phyloP scores from a whole-genome alignment of 2,329 filamentous ascomycete genomes.

The Hypoxylon sp. region DNA sequence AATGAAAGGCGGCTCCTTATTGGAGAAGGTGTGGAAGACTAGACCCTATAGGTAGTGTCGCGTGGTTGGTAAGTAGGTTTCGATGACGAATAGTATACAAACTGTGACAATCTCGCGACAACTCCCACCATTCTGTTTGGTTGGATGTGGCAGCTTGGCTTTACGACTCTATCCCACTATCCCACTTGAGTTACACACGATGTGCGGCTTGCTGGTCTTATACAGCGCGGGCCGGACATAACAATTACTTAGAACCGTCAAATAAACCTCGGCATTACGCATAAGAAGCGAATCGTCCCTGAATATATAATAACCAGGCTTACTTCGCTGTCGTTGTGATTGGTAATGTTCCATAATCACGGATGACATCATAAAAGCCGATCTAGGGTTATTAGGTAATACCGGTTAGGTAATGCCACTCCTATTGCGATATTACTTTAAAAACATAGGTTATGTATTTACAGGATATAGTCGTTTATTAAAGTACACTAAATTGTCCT shows the following conservation, averaged over 20 bases:
- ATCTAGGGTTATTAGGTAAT: no score
- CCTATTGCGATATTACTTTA: no score
- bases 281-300: slow-evolving; percentile 2
- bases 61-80: neutral
- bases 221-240: slow-evolving; percentile 5
- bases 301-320: slow-evolving; percentile 10
- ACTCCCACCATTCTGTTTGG: slow-evolving; percentile 8
- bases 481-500: neutral
- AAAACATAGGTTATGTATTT: neutral
- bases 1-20: slow-evolving; percentile 5
- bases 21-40: neutral
- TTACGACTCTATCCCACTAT: slow-evolving; percentile 3
- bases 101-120: slow-evolving; percentile 9
- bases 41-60: neutral
- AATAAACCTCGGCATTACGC: neutral
- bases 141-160: slow-evolving; percentile 12
- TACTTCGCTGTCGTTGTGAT: neutral
- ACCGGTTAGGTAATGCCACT: no score
- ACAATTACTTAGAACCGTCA: no score
- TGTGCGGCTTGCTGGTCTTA: neutral
- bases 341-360: neutral
- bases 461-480: neutral
- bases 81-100: slow-evolving; percentile 19
- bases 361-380: neutral
- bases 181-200: neutral